Evolutionary conservation across 2,329 filamentous ascomycete species (phyloP), one percentile per base, ranked within the genome.

Genomic region (Trichoderma sp.): DNA sequence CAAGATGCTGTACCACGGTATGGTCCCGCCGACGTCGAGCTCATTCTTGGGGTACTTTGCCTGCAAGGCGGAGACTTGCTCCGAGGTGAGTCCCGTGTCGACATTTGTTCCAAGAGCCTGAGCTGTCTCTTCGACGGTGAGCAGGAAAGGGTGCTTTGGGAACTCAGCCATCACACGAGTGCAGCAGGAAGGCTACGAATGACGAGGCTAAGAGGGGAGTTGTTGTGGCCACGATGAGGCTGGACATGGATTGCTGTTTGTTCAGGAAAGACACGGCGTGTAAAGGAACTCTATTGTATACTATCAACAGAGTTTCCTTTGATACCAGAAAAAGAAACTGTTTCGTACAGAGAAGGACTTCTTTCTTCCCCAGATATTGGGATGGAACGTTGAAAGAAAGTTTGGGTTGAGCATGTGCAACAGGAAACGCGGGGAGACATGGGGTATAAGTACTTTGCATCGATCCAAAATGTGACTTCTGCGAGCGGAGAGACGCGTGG

Each of bases 1-100:
- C 54, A 93, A 78, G 48, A 93, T 91, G 71, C 88, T 93, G 71
- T 88, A 81, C 89, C 88, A 83, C 73, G 84, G 85, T 55, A 93
- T 87, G 30, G 85, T 85, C 30, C 84, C 86, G 21, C 83, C 88
- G 21, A 91, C 85, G 51, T 91, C 86, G 21, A 93, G 81, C 72
- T 91, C 88, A 78, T 93, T 93, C 19, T 77, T 80, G 57, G 89
- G 88, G 73, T 89, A 87, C 66, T 83, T 80, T 24, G 82, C 76
- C 64, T 87, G 82, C 26, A 89, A 79, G 64, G 85, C 76, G 59
- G 81, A 75, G 24, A 90, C 89, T 72, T 90, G 84, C 9, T 78
- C 74, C 17, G 83, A 81, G 10, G 82, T 86, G 50, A 93, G 79
- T 45, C 90, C 90, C 73, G 84, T 87, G 67, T 92, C 89, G 62